These are phyloP conservation scores for Colletotrichum sp. DNA, from an alignment of 2,329 filamentous ascomycete genomes.

Conservation along the genomic window DNA sequence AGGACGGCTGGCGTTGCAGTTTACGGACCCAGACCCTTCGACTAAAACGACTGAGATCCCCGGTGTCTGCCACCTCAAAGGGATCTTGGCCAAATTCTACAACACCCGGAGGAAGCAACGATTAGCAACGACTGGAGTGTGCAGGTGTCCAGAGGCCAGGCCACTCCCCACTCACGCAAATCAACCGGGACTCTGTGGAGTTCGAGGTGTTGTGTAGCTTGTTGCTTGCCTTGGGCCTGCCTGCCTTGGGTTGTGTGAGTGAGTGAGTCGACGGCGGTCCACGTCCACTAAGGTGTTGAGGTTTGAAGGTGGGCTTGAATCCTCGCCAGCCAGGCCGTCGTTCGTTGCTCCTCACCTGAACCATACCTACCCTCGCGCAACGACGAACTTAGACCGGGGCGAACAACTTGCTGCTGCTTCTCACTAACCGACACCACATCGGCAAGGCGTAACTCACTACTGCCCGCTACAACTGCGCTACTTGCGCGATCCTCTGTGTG, in stretches of 20 bases:
- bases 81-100: neutral
- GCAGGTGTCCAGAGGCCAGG: neutral
- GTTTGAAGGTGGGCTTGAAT: neutral
- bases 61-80: neutral
- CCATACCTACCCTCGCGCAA: neutral
- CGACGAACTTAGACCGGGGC: neutral
- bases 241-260: neutral
- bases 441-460: neutral
- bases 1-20: neutral
- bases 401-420: neutral
- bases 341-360: neutral
- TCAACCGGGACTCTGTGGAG: neutral
- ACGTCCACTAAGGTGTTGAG: neutral
- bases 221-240: neutral
- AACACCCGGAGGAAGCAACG: neutral
- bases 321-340: neutral
- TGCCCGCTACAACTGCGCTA: constrained; percentile 3
- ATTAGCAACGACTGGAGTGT: neutral
- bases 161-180: neutral
- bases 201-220: neutral
- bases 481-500: neutral
- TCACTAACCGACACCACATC: neutral
- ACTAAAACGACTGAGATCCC: neutral
- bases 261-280: neutral
- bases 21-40: neutral